Evolutionary conservation across 805 yeast genomes (phyloP).

Genomic region (Sugiyamaella lignohabitans): DNA sequence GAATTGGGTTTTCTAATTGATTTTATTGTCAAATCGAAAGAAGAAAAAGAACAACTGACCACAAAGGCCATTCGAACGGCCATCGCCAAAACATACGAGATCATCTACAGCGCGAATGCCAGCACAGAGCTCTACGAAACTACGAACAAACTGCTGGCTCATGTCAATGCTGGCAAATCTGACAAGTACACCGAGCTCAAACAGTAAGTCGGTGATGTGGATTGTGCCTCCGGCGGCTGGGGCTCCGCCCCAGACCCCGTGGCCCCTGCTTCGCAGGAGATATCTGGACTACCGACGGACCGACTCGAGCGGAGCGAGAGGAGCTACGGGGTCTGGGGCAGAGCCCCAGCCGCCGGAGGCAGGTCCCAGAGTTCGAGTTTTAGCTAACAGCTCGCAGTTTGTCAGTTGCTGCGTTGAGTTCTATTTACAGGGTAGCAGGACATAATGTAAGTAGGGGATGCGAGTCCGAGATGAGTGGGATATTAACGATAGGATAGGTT

Average conservation of each 20-base stretch:
- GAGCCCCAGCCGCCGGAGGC: no score
- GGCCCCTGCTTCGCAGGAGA: not conserved
- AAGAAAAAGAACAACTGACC: constrained; percentile 5
- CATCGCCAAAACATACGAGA: constrained; percentile 14
- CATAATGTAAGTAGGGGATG: constrained; percentile 20
- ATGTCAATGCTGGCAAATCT: constrained; percentile 22
- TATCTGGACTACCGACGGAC: not conserved
- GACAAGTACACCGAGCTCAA: constrained; percentile 27
- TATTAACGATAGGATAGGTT: constrained; percentile 20
- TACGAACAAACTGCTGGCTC: constrained; percentile 20
- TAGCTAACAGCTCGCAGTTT: constrained; percentile 12
- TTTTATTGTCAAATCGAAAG: constrained; percentile 14
- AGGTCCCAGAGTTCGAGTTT: no score
- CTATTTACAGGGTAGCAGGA: constrained; percentile 26
- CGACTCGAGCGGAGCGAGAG: no score
- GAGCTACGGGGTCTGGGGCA: no score
- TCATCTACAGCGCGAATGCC: constrained; percentile 8
- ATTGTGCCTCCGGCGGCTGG: not conserved
- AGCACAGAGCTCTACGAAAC: constrained; percentile 23
- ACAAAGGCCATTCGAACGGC: constrained; percentile 16
- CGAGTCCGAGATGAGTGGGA: not conserved
- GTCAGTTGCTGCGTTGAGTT: constrained; percentile 23
- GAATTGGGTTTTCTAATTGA: constrained; percentile 13
- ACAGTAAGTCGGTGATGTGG: constrained; percentile 22
- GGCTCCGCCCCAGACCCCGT: not conserved